These are phyloP conservation scores for Hypoxylon sp. DNA, from an alignment of 2,329 filamentous ascomycete species.

Conservation along the genomic window DNA sequence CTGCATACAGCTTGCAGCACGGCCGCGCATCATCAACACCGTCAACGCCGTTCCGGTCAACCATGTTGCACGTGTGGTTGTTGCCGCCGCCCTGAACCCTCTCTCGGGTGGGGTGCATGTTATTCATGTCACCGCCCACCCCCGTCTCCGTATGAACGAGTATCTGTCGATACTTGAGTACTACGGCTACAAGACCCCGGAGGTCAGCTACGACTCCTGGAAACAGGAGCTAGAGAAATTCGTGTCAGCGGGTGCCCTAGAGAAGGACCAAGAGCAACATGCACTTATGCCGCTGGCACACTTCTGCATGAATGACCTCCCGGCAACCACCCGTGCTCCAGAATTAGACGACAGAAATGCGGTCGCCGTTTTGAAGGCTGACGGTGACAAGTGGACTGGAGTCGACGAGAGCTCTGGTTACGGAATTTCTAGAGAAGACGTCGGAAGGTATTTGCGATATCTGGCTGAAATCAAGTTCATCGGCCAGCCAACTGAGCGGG, in stretches of 20 bases:
- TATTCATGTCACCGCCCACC: conserved; percentile 83
- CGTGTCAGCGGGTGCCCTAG: conserved; percentile 67
- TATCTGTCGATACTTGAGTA: conserved; percentile 77
- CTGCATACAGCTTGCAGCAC: conserved; percentile 79
- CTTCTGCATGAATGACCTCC: conserved; percentile 69
- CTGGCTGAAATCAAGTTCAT: conserved; percentile 74
- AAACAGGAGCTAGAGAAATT: conserved; percentile 74
- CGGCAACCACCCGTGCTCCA: conserved; percentile 75
- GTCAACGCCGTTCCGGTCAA: conserved; percentile 91
- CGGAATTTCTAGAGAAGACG: conserved; percentile 70
- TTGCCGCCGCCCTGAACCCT: conserved; percentile 77
- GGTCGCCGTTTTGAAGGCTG: conserved; percentile 70
- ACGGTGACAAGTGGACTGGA: conserved; percentile 70
- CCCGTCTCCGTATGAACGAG: conserved; percentile 80
- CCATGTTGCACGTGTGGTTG: conserved; percentile 84
- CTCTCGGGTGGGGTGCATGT: conserved; percentile 66
- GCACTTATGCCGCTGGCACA: conserved; percentile 74
- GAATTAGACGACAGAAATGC: conserved; percentile 82
- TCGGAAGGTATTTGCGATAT: conserved; percentile 74
- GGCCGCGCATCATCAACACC: conserved; percentile 85
- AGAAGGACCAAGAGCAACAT: conserved; percentile 73
- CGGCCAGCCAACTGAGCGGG: conserved; percentile 56
- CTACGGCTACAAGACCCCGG: conserved; percentile 79
- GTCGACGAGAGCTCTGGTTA: conserved; percentile 66
- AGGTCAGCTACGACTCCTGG: conserved; percentile 78